Conservation (phyloP, 306 rosid genomes). For the Adenanthera pavonina region DNA sequence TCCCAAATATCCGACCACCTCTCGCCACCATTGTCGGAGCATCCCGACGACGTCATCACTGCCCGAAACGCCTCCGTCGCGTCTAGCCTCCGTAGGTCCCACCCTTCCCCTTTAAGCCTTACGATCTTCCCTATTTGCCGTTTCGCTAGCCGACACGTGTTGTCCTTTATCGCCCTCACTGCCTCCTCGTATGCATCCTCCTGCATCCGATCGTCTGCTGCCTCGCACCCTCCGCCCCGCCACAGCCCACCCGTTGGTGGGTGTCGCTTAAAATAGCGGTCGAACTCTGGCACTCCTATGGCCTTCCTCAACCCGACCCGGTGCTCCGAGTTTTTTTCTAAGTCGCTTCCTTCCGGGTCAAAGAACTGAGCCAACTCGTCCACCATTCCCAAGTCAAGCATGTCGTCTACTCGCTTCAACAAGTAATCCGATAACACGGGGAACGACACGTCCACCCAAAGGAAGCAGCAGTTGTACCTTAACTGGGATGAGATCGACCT, state of each 20-base stretch:
- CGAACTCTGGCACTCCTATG: constrained; percentile 91
- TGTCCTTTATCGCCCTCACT: constrained; percentile 70
- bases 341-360: constrained; percentile 41
- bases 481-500: constrained; percentile 48
- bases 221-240: neutral
- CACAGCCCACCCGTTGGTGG: constrained; percentile 38
- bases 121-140: constrained; percentile 72
- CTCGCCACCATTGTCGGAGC: constrained; percentile 16
- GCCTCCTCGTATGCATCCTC: constrained; percentile 65
- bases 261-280: constrained; percentile 53
- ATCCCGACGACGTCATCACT: constrained; percentile 56
- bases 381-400: constrained; percentile 84
- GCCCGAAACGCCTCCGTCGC: constrained; percentile 73
- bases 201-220: constrained; percentile 47
- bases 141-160: constrained; percentile 77
- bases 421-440: constrained; percentile 60
- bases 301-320: constrained; percentile 74
- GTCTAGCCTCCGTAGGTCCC: constrained; percentile 84
- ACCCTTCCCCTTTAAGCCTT: constrained; percentile 57
- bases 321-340: constrained; percentile 20
- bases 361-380: constrained; percentile 80
- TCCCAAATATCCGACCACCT: constrained; percentile 72
- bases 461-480: constrained; percentile 78
- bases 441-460: constrained; percentile 82
- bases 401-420: constrained; percentile 79